A percentile compares a stretch with the other conserved stretches of the same genome.
Evolutionary conservation across 306 rosid species (phyloP).

Genomic region (Acacia acuminata): DNA sequence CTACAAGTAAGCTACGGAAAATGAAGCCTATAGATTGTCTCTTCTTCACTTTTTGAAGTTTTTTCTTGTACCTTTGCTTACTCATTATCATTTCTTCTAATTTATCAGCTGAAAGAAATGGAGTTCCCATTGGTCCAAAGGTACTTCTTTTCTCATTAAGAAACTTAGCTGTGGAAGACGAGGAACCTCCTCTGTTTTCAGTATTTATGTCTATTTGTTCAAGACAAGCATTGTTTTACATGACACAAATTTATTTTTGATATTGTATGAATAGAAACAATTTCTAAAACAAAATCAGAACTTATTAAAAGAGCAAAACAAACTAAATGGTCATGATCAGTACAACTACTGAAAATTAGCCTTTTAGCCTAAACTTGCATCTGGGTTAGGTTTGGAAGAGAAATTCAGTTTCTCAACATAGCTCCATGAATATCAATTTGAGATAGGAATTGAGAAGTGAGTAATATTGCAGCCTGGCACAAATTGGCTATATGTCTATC

Average conservation of each 20-base stretch:
- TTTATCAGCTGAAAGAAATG: conserved; percentile 21
- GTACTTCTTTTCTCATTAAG: not conserved
- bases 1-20: conserved; percentile 8
- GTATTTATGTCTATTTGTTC: not conserved
- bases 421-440: not conserved
- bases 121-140: conserved; percentile 31
- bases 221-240: not conserved
- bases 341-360: not conserved
- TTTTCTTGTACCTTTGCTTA: not conserved
- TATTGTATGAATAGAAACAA: not conserved
- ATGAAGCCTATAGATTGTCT: not conserved
- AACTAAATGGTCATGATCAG: not conserved
- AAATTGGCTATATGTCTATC: conserved; percentile 58
- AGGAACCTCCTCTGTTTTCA: not conserved
- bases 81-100: not conserved
- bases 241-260: not conserved
- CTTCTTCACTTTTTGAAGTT: not conserved
- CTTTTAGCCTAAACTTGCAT: not conserved
- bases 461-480: conserved; percentile 45
- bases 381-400: not conserved
- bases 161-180: not conserved
- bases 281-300: not conserved
- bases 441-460: conserved; percentile 22
- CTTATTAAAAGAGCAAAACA: not conserved
- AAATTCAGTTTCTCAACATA: not conserved